These are phyloP conservation scores for Saccharomycopsis sp. DNA, from an alignment of 805 yeast genomes.

Conservation along the genomic window DNA sequence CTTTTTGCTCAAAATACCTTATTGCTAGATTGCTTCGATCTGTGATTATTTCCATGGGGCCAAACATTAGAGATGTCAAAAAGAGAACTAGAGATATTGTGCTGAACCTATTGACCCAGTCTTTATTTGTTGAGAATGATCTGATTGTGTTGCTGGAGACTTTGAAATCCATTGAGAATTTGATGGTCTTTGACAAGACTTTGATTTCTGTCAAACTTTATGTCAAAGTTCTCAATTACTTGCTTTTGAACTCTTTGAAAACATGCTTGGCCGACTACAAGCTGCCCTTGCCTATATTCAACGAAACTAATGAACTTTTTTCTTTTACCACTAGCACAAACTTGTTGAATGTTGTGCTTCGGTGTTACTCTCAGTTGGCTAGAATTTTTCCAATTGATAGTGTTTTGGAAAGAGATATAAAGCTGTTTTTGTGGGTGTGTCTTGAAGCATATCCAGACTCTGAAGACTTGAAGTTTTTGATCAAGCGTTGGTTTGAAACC, in stretches of 20 bases:
- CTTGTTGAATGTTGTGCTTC: constrained; percentile 38
- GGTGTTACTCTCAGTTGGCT: constrained; percentile 49
- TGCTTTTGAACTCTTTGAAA: constrained; percentile 29
- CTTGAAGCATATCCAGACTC: constrained; percentile 39
- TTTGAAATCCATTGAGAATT: constrained; percentile 36
- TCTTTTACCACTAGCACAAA: constrained; percentile 36
- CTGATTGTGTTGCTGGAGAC: constrained; percentile 29
- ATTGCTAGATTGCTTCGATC: constrained; percentile 37
- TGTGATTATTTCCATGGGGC: constrained; percentile 48
- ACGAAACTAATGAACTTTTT: constrained; percentile 34
- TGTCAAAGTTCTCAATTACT: constrained; percentile 27
- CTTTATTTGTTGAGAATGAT: constrained; percentile 28
- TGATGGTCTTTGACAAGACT: constrained; percentile 37
- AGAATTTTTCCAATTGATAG: constrained; percentile 41
- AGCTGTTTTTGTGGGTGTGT: constrained; percentile 52
- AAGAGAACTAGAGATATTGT: constrained; percentile 26
- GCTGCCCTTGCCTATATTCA: constrained; percentile 30
- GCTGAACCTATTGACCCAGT: constrained; percentile 31
- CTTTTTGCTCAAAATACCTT: constrained; percentile 36
- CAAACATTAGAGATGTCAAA: constrained; percentile 35
- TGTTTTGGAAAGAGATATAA: constrained; percentile 37
- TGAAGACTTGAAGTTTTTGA: constrained; percentile 34
- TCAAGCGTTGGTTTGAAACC: constrained; percentile 54
- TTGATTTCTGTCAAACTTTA: constrained; percentile 27
- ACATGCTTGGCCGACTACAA: constrained; percentile 21